These are phyloP conservation scores for Acanthamoeba culbertsoni DNA, from an alignment of 208 protist species.

Conservation along the genomic window DNA sequence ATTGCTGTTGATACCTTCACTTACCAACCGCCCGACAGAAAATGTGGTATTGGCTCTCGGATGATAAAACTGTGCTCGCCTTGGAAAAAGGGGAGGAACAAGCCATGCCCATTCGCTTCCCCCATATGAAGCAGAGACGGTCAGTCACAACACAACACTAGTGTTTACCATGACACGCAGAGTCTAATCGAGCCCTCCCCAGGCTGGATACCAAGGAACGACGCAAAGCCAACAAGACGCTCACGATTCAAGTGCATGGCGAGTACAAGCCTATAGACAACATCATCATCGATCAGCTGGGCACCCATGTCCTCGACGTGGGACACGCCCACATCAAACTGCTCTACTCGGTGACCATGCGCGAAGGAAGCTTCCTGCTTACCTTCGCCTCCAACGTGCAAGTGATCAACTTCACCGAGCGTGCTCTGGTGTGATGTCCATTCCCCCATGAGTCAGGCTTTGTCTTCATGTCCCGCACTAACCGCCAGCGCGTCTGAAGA, in stretches of 20 bases:
- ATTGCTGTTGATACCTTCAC: too few relatives aligned
- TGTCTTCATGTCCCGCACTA: too few relatives aligned
- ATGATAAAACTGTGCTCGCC: constrained; percentile 1
- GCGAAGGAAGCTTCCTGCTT: constrained; percentile 4
- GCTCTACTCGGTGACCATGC: constrained; percentile 19
- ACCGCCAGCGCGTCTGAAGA: too few relatives aligned
- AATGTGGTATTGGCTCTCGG: constrained; percentile 47
- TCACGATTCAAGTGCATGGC: constrained; percentile 44
- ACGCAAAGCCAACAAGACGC: background rate
- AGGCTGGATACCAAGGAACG: constrained; percentile 28
- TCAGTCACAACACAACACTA: background rate
- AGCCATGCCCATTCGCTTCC: constrained; percentile 14
- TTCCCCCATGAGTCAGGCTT: too few relatives aligned
- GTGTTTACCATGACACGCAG: too few relatives aligned
- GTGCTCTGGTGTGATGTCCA: background rate
- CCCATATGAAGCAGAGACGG: constrained; percentile 22
- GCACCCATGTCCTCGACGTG: constrained; percentile 4
- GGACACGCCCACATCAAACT: constrained; percentile 30
- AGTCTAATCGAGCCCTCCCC: too few relatives aligned
- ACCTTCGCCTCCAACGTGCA: background rate
- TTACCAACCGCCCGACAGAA: too few relatives aligned
- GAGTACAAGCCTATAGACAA: constrained; percentile 27
- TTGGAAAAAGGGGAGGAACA: background rate
- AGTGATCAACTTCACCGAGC: constrained; percentile 41
- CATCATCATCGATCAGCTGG: constrained; percentile 19